Conservation (phyloP, 176 grass and related monocot species). For the Bromus sterilis region DNA sequence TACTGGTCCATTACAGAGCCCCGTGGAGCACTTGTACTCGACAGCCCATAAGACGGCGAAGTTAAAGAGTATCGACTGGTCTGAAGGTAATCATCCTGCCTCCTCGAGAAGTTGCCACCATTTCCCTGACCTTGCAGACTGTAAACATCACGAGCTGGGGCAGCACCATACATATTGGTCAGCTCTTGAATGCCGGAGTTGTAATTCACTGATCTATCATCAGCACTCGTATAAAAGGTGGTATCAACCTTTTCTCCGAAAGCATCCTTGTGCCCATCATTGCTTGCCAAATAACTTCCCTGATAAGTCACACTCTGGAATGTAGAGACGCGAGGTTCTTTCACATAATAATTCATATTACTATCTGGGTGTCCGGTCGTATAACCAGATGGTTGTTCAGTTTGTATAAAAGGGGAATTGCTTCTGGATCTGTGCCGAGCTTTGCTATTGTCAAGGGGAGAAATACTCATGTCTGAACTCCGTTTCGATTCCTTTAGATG, state of each 20-base stretch:
- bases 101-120: not conserved
- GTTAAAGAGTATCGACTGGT: conserved; percentile 6
- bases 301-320: not conserved
- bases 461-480: conserved; percentile 55
- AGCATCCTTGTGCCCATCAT: not conserved
- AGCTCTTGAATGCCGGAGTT: conserved; percentile 14
- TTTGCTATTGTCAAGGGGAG: conserved; percentile 17
- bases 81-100: not conserved
- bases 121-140: conserved; percentile 9
- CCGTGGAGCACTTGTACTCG: not conserved
- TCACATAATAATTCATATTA: not conserved
- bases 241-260: not conserved
- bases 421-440: conserved; percentile 12
- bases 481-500: not conserved
- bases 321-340: not conserved
- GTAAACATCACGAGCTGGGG: not conserved
- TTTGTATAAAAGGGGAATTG: not conserved
- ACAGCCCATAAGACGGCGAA: conserved; percentile 24
- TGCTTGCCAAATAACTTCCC: conserved; percentile 4
- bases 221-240: not conserved
- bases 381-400: not conserved
- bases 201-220: conserved; percentile 16
- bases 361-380: not conserved
- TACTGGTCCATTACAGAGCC: conserved; percentile 56
- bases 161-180: not conserved